Base-by-base conservation (phyloP, 345 rosid species). In the Linum usitatissimum region DNA sequence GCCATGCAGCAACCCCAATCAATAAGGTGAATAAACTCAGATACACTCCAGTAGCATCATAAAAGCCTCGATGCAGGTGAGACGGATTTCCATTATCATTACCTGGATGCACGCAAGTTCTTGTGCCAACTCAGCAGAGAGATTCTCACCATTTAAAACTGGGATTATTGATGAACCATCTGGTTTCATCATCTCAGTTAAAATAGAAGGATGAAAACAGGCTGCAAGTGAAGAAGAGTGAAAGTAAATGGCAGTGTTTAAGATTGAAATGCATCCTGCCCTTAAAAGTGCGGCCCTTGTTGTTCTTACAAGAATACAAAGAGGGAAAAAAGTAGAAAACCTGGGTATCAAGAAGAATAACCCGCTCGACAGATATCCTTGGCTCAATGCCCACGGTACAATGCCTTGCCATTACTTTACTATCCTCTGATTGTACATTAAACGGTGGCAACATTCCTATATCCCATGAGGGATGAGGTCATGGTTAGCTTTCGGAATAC, bases 61-160 rank as follows among this genome's bases (percentile, higher is more conserved):
- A 34, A 17, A 30, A 21, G 18, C 1, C 53, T 34, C 38, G 38
- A 4, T 34, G 38, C 38, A 7, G 36, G 31, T 38, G 20, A 62
- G 20, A 54, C 28, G 53, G 38, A 61, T 4, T 48, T 55, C 38
- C 60, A 18, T 53, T 56, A 45, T 40, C 54, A 66, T 63, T 77
- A 89, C 96, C 96, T 89, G 96, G 63, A 86, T 84, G 45, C 75
- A 73, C 90, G 81, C 83, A 56, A 89, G 70, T 67, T 89, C 90
- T 75, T 86, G 88, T 71, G 93, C 91, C 79, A 89, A 78, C 74
- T 89, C 96, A 34, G 90, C 83, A 21, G 93, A 81, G 30, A 86
- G 62, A 67, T 87, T 64, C 70, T 86, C 96, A 57, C 81, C 81
- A 62, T 80, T 77, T 71, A 86, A 77, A 66, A 86, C 83, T 18